These are phyloP conservation scores for Populus tremula DNA, from an alignment of 345 rosid genomes.

Conservation along the genomic window DNA sequence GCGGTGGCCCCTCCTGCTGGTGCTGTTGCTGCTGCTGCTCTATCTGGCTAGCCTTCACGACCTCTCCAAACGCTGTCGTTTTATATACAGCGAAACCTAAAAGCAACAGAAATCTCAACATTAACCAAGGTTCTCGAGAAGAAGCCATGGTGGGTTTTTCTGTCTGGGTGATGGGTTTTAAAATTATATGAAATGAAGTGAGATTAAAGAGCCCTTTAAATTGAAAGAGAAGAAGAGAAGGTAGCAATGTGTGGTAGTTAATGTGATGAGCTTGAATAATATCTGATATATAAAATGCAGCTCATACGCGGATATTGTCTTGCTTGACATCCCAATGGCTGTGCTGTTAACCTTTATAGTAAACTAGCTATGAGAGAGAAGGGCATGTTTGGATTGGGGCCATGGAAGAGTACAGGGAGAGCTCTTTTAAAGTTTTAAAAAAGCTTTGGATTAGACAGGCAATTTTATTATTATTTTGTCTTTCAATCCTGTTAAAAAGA, in stretches of 20 bases:
- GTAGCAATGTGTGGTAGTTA: not conserved
- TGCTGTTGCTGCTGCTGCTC: not conserved
- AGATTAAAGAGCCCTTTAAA: not conserved
- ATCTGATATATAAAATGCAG: not conserved
- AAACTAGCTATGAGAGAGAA: not conserved
- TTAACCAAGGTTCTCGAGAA: not conserved
- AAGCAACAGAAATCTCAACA: slow-evolving; percentile 3
- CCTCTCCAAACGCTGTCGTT: slow-evolving; percentile 25
- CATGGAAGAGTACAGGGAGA: not conserved
- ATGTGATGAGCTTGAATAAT: not conserved
- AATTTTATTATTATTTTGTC: no score
- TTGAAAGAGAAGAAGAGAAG: no score
- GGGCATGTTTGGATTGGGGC: not conserved
- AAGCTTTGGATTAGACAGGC: no score
- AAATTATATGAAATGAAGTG: not conserved
- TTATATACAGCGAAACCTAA: not conserved
- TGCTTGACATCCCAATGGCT: not conserved
- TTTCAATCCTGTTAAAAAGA: not conserved
- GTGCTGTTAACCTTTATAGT: not conserved
- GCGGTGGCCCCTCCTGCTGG: slow-evolving; percentile 15
- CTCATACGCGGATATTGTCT: not conserved
- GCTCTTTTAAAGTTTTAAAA: not conserved
- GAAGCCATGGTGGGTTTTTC: not conserved
- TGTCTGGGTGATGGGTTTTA: not conserved
- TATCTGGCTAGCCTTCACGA: not conserved